Conservation (phyloP, 495 filamentous ascomycete species). For the Aspergillus incahuasiensis region DNA sequence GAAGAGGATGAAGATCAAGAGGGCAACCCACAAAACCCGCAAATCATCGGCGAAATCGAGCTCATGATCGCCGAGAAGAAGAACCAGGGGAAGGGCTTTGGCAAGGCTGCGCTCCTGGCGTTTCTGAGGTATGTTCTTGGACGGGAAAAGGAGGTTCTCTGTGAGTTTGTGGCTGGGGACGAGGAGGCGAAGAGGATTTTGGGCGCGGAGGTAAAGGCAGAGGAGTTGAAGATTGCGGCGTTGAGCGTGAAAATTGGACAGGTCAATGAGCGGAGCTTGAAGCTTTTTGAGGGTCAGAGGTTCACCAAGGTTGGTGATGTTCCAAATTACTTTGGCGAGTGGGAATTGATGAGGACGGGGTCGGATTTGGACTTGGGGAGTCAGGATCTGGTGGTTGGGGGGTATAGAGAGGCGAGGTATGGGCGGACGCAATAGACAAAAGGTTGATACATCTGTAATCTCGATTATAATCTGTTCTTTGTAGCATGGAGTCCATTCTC, state of each 20-base stretch:
- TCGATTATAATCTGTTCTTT: too few species aligned
- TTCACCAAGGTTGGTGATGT: conserved; percentile 47
- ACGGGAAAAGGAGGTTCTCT: conserved; percentile 47
- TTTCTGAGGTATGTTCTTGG: conserved; percentile 63
- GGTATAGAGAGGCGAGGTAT: conserved; percentile 42
- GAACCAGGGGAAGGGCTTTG: conserved; percentile 60
- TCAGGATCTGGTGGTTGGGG: conserved; percentile 28
- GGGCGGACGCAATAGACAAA: background rate
- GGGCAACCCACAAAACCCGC: conserved; percentile 24
- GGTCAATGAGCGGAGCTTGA: conserved; percentile 51
- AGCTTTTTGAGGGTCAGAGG: conserved; percentile 54
- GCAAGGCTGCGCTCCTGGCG: conserved; percentile 56
- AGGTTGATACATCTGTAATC: too few species aligned
- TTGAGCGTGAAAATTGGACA: conserved; percentile 59
- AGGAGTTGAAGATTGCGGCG: conserved; percentile 24
- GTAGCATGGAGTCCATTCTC: too few species aligned
- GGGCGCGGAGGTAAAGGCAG: background rate
- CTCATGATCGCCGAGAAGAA: conserved; percentile 73
- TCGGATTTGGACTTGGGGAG: conserved; percentile 19
- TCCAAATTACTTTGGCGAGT: conserved; percentile 65
- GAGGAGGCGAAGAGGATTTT: conserved; percentile 14
- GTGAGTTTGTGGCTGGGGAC: conserved; percentile 49
- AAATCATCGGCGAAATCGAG: conserved; percentile 70
- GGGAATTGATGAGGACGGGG: conserved; percentile 47
- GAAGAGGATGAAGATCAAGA: conserved; percentile 35